Conservation (phyloP, 1,284 basidiomycete genomes). For the Trichosporon asahii region DNA sequence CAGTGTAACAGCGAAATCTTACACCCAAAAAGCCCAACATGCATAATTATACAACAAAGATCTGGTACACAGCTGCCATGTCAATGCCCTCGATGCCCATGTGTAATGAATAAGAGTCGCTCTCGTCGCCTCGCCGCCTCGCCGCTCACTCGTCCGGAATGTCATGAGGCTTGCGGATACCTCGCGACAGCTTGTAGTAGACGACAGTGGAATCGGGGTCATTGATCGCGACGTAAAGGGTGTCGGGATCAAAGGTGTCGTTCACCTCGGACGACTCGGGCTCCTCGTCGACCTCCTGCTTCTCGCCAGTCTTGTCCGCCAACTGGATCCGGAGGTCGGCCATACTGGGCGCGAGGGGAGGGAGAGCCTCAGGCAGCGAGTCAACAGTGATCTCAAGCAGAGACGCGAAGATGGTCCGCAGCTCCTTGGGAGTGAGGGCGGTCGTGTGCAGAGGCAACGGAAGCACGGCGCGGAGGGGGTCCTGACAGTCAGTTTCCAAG, state of each 20-base stretch:
- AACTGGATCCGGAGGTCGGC: slow-evolving; percentile 27
- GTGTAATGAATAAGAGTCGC: background rate
- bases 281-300: slow-evolving; percentile 13
- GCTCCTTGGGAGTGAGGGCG: slow-evolving; percentile 41
- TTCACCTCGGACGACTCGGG: slow-evolving; percentile 9
- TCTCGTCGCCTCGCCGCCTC: background rate
- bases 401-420: slow-evolving; percentile 38
- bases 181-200: slow-evolving; percentile 52
- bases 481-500: slow-evolving; percentile 29
- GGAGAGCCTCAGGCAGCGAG: slow-evolving; percentile 30
- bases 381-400: slow-evolving; percentile 25
- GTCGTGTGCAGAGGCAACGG: slow-evolving; percentile 48
- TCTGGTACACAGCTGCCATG: background rate
- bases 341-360: slow-evolving; percentile 31
- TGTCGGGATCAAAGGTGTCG: slow-evolving; percentile 39
- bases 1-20: background rate
- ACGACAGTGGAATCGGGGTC: slow-evolving; percentile 51
- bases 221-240: slow-evolving; percentile 49
- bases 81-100: background rate
- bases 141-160: slow-evolving; percentile 50
- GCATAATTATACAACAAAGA: slow-evolving; percentile 10
- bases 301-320: slow-evolving; percentile 2
- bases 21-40: background rate
- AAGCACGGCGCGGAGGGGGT: slow-evolving; percentile 46
- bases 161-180: slow-evolving; percentile 53